phyloP scores from a whole-genome alignment of 1,284 basidiomycete species.

The Trichosporon sp. region DNA sequence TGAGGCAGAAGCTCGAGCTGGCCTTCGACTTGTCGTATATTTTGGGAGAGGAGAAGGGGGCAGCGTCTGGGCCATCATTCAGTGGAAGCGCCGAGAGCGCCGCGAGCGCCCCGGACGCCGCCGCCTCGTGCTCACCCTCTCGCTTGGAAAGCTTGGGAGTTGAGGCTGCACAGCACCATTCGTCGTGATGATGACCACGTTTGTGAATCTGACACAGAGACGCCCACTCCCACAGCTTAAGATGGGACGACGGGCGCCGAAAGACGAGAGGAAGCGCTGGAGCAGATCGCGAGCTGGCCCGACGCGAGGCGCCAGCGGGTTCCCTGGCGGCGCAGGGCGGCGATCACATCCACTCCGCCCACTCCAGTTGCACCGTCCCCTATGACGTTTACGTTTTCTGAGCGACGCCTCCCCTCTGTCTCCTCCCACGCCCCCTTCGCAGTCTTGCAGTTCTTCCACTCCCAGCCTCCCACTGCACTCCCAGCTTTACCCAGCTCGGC shows the following conservation, averaged over 20 bases:
- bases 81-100: background rate
- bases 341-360: background rate
- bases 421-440: too few species aligned
- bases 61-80: background rate
- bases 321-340: background rate
- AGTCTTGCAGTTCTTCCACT: background rate
- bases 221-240: background rate
- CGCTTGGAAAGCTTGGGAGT: background rate
- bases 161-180: too few species aligned
- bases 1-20: too few species aligned
- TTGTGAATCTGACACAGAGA: background rate
- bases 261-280: background rate
- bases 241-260: background rate
- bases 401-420: background rate
- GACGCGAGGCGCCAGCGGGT: background rate
- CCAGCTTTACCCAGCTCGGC: background rate
- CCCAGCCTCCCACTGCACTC: background rate
- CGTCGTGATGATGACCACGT: background rate
- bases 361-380: background rate
- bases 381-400: background rate
- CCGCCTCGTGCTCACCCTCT: background rate
- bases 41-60: background rate
- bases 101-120: too few species aligned
- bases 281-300: background rate
- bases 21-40: background rate